Evolutionary conservation across 2,329 filamentous ascomycete genomes (phyloP).

Genomic region (Hypoxylon sp.): DNA sequence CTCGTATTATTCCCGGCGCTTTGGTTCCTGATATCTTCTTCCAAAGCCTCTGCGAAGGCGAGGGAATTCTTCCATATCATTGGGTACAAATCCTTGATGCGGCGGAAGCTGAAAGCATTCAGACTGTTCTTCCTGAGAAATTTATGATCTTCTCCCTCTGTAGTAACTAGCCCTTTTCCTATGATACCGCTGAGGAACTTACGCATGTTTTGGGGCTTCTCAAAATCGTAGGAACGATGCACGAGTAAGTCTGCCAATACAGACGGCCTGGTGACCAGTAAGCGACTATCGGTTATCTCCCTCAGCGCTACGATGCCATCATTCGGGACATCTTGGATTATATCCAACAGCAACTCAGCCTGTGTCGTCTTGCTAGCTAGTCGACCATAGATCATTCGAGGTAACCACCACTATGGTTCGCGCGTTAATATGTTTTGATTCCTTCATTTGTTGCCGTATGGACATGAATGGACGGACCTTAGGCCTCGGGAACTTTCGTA

Average conservation of each 20-base stretch:
- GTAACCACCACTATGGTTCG: slow-evolving; percentile 33
- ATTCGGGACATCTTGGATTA: slow-evolving; percentile 44
- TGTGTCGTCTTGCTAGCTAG: slow-evolving; percentile 32
- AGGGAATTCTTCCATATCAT: slow-evolving; percentile 75
- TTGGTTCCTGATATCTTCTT: slow-evolving; percentile 58
- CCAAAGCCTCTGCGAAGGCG: slow-evolving; percentile 56
- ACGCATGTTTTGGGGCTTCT: slow-evolving; percentile 64
- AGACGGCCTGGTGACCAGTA: slow-evolving; percentile 55
- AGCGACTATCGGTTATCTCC: slow-evolving; percentile 38
- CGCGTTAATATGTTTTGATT: slow-evolving; percentile 4
- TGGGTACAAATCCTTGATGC: slow-evolving; percentile 78
- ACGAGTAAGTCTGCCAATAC: slow-evolving; percentile 65
- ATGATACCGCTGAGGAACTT: slow-evolving; percentile 67
- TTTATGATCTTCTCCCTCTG: slow-evolving; percentile 81
- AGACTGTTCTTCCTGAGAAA: slow-evolving; percentile 76
- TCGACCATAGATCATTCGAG: slow-evolving; percentile 39
- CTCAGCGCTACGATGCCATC: slow-evolving; percentile 45
- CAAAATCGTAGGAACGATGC: slow-evolving; percentile 67
- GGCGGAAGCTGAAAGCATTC: slow-evolving; percentile 77
- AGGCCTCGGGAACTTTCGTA: slow-evolving; percentile 46
- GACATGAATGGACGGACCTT: slow-evolving; percentile 36
- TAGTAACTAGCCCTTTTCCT: slow-evolving; percentile 71
- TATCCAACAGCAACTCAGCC: slow-evolving; percentile 45
- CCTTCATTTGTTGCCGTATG: neutral
- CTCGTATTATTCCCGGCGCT: neutral